These are phyloP conservation scores for Tephrocybe sp. DNA, from an alignment of 768 basidiomycete species.

Conservation along the genomic window DNA sequence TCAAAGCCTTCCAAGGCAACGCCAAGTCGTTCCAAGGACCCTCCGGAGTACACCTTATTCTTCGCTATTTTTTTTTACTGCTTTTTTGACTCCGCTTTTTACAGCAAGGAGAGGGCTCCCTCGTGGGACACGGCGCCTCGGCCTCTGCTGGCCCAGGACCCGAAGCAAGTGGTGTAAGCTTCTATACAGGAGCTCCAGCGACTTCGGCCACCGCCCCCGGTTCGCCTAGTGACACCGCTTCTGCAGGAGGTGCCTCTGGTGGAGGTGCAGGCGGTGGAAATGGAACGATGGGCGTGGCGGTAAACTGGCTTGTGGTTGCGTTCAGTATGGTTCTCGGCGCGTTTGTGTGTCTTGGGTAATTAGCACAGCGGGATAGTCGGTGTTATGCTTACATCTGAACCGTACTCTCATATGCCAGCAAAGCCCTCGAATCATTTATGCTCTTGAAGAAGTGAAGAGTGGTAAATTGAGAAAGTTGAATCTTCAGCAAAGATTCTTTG, in stretches of 20 bases:
- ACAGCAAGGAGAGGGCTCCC: constrained; percentile 40
- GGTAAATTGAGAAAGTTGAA: too few species aligned
- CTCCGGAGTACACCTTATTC: constrained; percentile 31
- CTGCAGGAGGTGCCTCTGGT: neutral
- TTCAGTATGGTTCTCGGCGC: constrained; percentile 2
- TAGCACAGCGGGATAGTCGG: too few species aligned
- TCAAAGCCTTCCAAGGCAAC: constrained; percentile 31
- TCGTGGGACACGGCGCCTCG: constrained; percentile 48
- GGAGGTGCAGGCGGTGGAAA: neutral
- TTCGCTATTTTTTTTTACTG: constrained; percentile 4
- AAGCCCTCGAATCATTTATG: too few species aligned
- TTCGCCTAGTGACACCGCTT: neutral
- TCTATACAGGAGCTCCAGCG: constrained; percentile 24
- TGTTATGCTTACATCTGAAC: too few species aligned
- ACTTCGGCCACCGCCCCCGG: constrained; percentile 5
- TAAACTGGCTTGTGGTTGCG: neutral
- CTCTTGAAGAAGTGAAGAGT: too few species aligned
- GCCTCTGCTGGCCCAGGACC: constrained; percentile 46
- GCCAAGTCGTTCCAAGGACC: constrained; percentile 29
- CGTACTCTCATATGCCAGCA: too few species aligned
- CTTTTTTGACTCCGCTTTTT: neutral
- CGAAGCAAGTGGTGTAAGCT: constrained; percentile 30
- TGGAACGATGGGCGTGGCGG: neutral
- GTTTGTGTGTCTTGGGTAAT: neutral
- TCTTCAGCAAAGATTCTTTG: too few species aligned